Conservation (phyloP, 345 rosid genomes). For the Raphanus sativus region DNA sequence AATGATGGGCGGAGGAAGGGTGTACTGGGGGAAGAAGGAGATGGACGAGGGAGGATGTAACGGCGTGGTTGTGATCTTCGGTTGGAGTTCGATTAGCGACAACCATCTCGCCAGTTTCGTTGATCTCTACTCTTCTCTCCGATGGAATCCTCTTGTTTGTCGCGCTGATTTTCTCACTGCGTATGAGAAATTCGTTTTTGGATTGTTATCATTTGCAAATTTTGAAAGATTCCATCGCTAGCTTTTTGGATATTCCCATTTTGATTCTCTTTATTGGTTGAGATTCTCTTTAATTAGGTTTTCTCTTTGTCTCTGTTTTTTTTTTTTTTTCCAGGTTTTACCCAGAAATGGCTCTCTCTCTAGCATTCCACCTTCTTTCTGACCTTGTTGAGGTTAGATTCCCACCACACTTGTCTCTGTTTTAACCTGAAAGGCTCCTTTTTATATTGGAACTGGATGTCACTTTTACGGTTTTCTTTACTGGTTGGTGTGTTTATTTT, state of each 20-base stretch:
- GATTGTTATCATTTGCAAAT: neutral
- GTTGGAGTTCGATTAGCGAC: constrained; percentile 66
- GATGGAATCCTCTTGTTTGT: constrained; percentile 84
- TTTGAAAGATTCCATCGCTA: neutral
- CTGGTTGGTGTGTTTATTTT: constrained; percentile 1
- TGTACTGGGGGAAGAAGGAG: constrained; percentile 64
- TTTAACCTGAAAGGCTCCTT: no score
- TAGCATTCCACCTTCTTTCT: constrained; percentile 64
- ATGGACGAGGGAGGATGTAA: constrained; percentile 38
- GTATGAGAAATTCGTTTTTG: constrained; percentile 38
- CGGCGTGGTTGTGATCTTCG: constrained; percentile 77
- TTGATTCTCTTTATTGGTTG: constrained; percentile 19
- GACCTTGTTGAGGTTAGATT: constrained; percentile 73
- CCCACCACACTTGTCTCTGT: neutral
- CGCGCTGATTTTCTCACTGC: constrained; percentile 73
- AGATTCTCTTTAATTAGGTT: constrained; percentile 13
- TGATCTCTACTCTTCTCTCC: constrained; percentile 82
- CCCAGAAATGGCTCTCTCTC: constrained; percentile 73
- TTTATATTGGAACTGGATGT: neutral
- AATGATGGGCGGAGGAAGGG: constrained; percentile 61
- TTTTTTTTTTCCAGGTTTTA: constrained; percentile 60
- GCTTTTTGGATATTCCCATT: constrained; percentile 13
- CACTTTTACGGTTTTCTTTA: neutral
- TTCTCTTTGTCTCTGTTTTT: constrained; percentile 25
- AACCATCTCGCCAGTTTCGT: constrained; percentile 47